Evolutionary conservation across 2,329 filamentous ascomycete genomes (phyloP).

Genomic region (Septoria petroselini): DNA sequence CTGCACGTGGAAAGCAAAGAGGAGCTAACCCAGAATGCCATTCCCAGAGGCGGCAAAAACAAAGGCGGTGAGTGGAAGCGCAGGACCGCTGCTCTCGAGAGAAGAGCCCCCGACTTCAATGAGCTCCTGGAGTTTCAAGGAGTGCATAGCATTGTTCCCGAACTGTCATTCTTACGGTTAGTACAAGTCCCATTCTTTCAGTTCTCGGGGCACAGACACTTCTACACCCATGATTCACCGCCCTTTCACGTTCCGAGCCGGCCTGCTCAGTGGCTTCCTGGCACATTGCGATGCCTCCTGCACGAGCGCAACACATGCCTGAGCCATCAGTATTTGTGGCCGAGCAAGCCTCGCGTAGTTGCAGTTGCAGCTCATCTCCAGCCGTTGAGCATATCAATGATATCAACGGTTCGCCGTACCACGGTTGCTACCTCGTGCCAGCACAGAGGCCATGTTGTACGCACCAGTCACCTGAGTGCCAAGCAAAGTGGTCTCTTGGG

Average conservation of each 20-base stretch:
- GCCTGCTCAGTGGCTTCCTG: no score
- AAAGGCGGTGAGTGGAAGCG: constrained; percentile 53
- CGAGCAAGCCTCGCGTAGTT: no score
- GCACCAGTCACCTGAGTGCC: no score
- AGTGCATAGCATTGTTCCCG: constrained; percentile 45
- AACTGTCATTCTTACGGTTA: constrained; percentile 50
- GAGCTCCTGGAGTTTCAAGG: constrained; percentile 46
- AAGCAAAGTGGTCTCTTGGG: no score
- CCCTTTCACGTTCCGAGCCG: no score
- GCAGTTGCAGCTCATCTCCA: no score
- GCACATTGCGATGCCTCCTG: no score
- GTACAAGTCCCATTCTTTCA: constrained; percentile 28
- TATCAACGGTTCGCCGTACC: no score
- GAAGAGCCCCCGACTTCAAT: constrained; percentile 46
- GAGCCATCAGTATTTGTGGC: neutral
- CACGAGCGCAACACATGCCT: no score
- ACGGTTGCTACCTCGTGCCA: no score
- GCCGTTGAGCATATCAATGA: no score
- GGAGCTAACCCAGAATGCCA: constrained; percentile 43
- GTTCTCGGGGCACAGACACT: neutral
- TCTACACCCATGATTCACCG: neutral
- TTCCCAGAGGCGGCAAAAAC: constrained; percentile 49
- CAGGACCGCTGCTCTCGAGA: constrained; percentile 45
- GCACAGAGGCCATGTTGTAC: no score
- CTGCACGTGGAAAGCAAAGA: constrained; percentile 72